A percentile compares a stretch with the other conserved stretches of the same genome.
phyloP scores from a whole-genome alignment of 2,329 filamentous ascomycete species.

The Beauveria bassiana region DNA sequence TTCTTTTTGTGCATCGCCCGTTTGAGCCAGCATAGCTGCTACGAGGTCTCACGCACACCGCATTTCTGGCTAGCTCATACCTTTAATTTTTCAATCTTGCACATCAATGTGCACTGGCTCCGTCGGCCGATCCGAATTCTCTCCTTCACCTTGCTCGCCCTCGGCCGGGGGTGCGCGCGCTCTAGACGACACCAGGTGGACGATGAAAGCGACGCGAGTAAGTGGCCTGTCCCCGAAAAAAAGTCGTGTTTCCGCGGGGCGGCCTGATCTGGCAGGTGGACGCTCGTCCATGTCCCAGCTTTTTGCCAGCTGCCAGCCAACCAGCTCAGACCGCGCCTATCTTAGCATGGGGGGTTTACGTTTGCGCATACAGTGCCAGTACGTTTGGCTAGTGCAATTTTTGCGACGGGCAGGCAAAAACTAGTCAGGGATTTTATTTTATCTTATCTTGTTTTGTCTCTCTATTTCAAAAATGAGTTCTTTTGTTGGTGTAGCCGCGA shows the following conservation, averaged over 20 bases:
- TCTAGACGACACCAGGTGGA: background rate
- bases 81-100: background rate
- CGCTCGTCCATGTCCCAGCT: background rate
- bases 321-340: conserved; percentile 9
- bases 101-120: background rate
- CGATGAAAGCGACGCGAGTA: conserved; percentile 4
- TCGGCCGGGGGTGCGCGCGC: background rate
- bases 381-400: background rate
- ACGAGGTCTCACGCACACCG: background rate
- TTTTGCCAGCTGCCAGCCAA: no score
- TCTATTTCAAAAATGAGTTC: no score
- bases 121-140: background rate
- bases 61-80: background rate
- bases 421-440: background rate
- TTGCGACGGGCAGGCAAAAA: conserved; percentile 1
- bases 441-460: no score
- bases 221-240: background rate
- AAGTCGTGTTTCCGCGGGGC: background rate
- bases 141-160: background rate
- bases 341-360: background rate
- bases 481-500: no score
- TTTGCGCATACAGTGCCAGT: background rate
- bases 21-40: background rate
- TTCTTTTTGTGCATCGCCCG: background rate
- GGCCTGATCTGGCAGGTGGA: conserved; percentile 5